These are phyloP conservation scores for Pseudopithomyces maydicus DNA, from an alignment of 2,329 filamentous ascomycete species.

Conservation along the genomic window DNA sequence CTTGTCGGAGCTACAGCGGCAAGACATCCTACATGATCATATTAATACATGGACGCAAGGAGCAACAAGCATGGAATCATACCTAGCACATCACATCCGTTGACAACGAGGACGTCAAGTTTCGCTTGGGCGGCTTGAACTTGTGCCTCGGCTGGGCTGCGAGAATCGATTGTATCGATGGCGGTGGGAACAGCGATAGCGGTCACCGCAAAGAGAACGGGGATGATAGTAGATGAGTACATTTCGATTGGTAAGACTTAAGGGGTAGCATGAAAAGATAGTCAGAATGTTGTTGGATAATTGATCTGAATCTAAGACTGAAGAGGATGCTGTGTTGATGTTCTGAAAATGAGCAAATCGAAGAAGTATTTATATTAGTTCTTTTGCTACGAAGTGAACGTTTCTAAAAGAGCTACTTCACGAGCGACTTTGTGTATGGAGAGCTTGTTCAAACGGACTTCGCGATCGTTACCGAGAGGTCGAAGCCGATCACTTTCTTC, in stretches of 20 bases:
- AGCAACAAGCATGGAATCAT: background rate
- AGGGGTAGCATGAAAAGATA: too few relatives aligned
- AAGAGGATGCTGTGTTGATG: too few relatives aligned
- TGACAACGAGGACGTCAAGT: slow-evolving; percentile 10
- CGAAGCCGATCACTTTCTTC: background rate
- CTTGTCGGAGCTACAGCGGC: slow-evolving; percentile 15
- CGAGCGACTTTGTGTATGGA: background rate
- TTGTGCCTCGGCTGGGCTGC: background rate
- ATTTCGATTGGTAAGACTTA: background rate
- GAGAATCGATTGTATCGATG: background rate
- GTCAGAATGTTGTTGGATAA: too few relatives aligned
- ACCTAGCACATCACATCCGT: slow-evolving; percentile 16
- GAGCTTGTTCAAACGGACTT: background rate
- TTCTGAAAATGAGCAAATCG: too few relatives aligned
- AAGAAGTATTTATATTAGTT: too few relatives aligned
- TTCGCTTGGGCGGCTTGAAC: slow-evolving; percentile 7
- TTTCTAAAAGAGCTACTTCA: too few relatives aligned
- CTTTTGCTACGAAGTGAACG: too few relatives aligned
- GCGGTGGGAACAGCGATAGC: background rate
- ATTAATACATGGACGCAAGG: background rate
- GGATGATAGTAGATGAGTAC: background rate
- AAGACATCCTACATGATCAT: slow-evolving; percentile 11
- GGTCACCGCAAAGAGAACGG: background rate
- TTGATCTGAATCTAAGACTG: too few relatives aligned
- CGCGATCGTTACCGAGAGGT: background rate